Conservation (phyloP, 306 rosid species). For the Sicyos baderoa region DNA sequence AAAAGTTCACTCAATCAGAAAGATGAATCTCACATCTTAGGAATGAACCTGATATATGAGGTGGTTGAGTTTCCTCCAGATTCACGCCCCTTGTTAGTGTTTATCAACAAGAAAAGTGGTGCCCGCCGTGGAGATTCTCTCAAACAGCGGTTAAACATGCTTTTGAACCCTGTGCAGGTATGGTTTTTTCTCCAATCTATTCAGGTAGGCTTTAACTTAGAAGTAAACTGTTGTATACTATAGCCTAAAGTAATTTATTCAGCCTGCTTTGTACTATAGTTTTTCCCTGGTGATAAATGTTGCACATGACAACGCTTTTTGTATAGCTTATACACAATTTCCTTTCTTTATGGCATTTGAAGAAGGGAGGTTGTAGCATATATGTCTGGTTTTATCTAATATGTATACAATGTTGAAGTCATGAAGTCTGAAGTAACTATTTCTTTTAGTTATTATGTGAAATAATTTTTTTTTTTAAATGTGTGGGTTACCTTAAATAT, state of each 20-base stretch:
- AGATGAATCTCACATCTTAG: constrained; percentile 52
- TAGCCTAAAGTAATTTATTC: not conserved
- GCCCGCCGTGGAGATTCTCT: constrained; percentile 96
- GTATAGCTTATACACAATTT: constrained; percentile 7
- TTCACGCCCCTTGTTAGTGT: constrained; percentile 87
- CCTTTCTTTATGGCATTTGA: constrained; percentile 6
- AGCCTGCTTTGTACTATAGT: not conserved
- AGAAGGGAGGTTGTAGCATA: not conserved
- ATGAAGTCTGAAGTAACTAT: not conserved
- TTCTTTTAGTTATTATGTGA: not conserved
- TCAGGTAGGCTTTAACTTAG: not conserved
- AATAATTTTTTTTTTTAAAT: too few relatives aligned
- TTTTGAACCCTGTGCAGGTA: constrained; percentile 90
- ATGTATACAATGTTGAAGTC: not conserved
- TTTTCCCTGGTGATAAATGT: not conserved
- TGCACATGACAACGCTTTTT: not conserved
- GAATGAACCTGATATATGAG: constrained; percentile 62
- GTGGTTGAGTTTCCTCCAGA: constrained; percentile 76
- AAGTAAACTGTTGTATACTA: constrained; percentile 4
- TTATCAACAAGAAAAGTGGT: constrained; percentile 97
- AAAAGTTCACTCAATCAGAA: constrained; percentile 52
- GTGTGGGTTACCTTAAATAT: not conserved
- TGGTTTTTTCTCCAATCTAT: constrained; percentile 25
- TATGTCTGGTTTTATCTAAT: not conserved
- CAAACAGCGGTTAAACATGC: constrained; percentile 68